A percentile compares a stretch with the other conserved stretches of the same genome.
Evolutionary conservation across 139 green algal genomes (phyloP).

Genomic region (Eudorina sp.): DNA sequence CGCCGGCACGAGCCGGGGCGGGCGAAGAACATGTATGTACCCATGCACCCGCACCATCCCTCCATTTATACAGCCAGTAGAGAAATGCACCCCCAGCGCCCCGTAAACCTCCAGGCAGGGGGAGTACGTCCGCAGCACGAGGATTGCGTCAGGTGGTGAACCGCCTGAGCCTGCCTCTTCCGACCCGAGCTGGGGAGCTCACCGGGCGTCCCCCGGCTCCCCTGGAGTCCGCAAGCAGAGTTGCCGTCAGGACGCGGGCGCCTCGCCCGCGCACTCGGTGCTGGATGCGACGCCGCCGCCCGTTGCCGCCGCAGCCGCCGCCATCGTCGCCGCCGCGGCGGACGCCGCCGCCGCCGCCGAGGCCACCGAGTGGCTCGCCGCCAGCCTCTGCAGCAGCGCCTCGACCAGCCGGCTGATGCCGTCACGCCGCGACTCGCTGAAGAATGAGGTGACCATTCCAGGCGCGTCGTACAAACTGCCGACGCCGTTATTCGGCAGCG

Average conservation of each 20-base stretch:
- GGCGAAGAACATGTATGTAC: too few species aligned
- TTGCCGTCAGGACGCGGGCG: background rate
- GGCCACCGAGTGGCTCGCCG: background rate
- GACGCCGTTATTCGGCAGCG: conserved; percentile 7
- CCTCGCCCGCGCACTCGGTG: background rate
- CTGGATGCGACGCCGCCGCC: conserved; percentile 1
- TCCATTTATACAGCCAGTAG: too few species aligned
- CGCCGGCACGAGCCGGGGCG: too few species aligned
- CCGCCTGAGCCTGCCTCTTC: too few species aligned
- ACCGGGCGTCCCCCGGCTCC: too few species aligned
- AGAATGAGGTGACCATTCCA: background rate
- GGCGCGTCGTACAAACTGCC: conserved; percentile 1
- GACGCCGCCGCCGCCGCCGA: background rate
- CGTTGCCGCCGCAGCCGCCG: background rate
- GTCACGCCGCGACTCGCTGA: conserved; percentile 27
- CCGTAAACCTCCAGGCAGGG: too few species aligned
- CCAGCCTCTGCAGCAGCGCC: background rate
- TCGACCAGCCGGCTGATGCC: conserved; percentile 35
- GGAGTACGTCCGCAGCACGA: too few species aligned
- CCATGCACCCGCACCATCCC: too few species aligned
- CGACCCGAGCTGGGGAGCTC: too few species aligned
- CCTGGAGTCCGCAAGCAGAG: too few species aligned
- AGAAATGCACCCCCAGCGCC: too few species aligned
- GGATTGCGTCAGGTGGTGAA: too few species aligned
- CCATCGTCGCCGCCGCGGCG: background rate